Percentiles rank a stretch among this genome's conserved stretches.
Conservation (phyloP, 108 stramenopile species). For the Cylindrotheca closterium region DNA sequence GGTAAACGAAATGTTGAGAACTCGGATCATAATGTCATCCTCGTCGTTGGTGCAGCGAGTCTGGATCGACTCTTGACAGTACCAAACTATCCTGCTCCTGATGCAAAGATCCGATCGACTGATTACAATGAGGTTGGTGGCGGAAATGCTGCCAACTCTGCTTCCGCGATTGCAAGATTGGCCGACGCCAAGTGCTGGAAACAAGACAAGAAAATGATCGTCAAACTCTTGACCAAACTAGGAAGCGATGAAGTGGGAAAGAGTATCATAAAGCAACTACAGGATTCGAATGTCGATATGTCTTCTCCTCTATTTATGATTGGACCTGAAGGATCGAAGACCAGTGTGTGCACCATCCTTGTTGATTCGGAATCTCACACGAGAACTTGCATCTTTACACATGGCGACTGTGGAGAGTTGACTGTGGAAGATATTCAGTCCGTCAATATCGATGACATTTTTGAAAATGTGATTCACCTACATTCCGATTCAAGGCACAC, state of each 20-base stretch:
- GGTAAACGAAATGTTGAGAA: too few relatives aligned
- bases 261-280: slow-evolving; percentile 25
- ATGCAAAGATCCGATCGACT: slow-evolving; percentile 45
- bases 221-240: slow-evolving; percentile 42
- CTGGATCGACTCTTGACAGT: slow-evolving; percentile 50
- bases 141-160: slow-evolving; percentile 56
- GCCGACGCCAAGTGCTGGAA: background rate
- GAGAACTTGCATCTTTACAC: slow-evolving; percentile 51
- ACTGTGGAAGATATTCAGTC: slow-evolving; percentile 24
- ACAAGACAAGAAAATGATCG: background rate
- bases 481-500: slow-evolving; percentile 55
- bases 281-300: slow-evolving; percentile 28
- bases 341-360: slow-evolving; percentile 40
- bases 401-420: slow-evolving; percentile 44
- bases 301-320: slow-evolving; percentile 35
- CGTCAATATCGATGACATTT: slow-evolving; percentile 32
- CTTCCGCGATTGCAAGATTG: slow-evolving; percentile 30
- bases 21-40: slow-evolving; percentile 5
- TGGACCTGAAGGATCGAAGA: slow-evolving; percentile 25
- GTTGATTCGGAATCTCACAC: slow-evolving; percentile 37
- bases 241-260: slow-evolving; percentile 39
- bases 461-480: slow-evolving; percentile 42
- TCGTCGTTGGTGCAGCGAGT: slow-evolving; percentile 45
- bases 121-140: slow-evolving; percentile 53
- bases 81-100: slow-evolving; percentile 35